These are phyloP conservation scores for Eucalyptus fibrosa DNA, from an alignment of 345 rosid genomes.

Conservation along the genomic window DNA sequence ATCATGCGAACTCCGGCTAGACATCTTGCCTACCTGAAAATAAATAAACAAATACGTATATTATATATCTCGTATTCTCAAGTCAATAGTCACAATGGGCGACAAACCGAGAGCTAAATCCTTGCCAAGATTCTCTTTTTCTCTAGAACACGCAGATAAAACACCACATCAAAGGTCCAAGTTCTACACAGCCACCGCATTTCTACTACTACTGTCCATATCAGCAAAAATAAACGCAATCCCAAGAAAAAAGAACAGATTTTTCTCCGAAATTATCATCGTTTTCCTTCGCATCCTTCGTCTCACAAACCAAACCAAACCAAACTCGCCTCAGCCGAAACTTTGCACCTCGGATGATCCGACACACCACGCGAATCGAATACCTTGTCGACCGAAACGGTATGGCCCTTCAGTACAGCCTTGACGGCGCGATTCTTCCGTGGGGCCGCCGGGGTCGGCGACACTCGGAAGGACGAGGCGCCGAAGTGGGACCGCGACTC, in stretches of 20 bases:
- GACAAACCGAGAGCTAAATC: not conserved
- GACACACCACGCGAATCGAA: not conserved
- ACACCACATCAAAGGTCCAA: not conserved
- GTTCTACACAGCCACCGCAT: not conserved
- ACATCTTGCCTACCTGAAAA: constrained; percentile 30
- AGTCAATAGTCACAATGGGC: not conserved
- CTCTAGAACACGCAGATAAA: not conserved
- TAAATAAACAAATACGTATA: not conserved
- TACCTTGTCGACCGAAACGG: not conserved
- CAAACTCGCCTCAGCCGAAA: not conserved
- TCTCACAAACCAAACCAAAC: not conserved
- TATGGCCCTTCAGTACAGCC: not conserved
- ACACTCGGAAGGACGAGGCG: constrained; percentile 5
- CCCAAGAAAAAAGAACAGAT: not conserved
- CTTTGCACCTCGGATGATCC: not conserved
- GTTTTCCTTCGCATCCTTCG: not conserved
- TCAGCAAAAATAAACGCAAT: not conserved
- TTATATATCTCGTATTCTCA: not conserved
- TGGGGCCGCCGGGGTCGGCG: not conserved
- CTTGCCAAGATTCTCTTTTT: not conserved
- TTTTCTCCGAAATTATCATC: not conserved
- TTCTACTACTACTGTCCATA: not conserved
- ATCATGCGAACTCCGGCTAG: constrained; percentile 8
- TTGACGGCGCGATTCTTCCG: constrained; percentile 5
- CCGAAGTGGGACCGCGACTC: not conserved